phyloP scores from a whole-genome alignment of 208 protist species.

The Wallacemonas collosoma region DNA sequence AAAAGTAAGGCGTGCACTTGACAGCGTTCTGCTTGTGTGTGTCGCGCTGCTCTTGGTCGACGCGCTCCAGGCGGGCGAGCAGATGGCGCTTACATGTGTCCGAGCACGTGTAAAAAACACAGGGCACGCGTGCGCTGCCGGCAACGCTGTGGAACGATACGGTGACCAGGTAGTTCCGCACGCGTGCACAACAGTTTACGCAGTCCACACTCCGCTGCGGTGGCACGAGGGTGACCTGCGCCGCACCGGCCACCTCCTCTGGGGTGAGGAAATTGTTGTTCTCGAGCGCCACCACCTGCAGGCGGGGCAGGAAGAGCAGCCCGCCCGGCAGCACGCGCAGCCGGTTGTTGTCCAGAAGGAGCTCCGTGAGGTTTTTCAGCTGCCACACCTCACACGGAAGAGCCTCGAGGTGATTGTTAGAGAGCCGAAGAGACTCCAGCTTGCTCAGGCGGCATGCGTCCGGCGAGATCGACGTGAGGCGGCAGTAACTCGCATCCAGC shows the following conservation, averaged over 20 bases:
- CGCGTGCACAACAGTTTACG: slow-evolving; percentile 67
- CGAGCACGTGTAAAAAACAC: slow-evolving; percentile 75
- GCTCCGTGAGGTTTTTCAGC: slow-evolving; percentile 67
- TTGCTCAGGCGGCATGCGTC: slow-evolving; percentile 57
- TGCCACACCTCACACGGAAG: slow-evolving; percentile 74
- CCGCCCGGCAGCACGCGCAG: slow-evolving; percentile 70
- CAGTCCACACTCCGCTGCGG: slow-evolving; percentile 64
- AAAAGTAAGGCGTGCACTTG: slow-evolving; percentile 8
- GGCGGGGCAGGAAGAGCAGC: slow-evolving; percentile 69
- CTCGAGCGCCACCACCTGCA: slow-evolving; percentile 59
- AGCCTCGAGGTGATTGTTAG: slow-evolving; percentile 62
- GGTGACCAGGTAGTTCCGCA: slow-evolving; percentile 53
- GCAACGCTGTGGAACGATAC: slow-evolving; percentile 65
- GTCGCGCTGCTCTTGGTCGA: slow-evolving; percentile 51
- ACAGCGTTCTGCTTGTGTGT: background rate
- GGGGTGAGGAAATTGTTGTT: slow-evolving; percentile 67
- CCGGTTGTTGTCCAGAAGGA: slow-evolving; percentile 64
- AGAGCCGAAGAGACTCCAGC: slow-evolving; percentile 63
- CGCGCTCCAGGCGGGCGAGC: slow-evolving; percentile 39
- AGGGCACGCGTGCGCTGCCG: slow-evolving; percentile 43
- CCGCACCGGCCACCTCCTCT: slow-evolving; percentile 52
- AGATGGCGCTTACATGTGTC: slow-evolving; percentile 57
- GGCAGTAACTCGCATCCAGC: slow-evolving; percentile 74
- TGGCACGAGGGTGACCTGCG: slow-evolving; percentile 46
- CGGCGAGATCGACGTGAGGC: slow-evolving; percentile 40